Conservation (phyloP, 352 stramenopile genomes). For the Phytophthora rubi region DNA sequence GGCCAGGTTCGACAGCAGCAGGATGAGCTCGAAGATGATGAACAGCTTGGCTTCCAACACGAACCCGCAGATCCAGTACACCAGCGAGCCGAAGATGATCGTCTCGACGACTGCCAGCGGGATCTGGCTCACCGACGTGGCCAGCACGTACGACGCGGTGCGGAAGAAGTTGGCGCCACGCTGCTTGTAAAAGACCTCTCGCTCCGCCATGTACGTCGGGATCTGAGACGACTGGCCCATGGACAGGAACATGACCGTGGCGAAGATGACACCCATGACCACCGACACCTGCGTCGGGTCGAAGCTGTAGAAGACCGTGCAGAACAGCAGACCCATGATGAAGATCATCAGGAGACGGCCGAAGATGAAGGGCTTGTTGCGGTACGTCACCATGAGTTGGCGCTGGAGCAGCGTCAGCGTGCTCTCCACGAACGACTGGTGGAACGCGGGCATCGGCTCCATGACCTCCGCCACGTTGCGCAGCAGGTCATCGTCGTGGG, state of each 20-base stretch:
- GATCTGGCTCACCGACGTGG: constrained; percentile 38
- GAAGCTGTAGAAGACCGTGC: constrained; percentile 52
- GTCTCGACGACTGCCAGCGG: constrained; percentile 58
- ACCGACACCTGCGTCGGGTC: constrained; percentile 41
- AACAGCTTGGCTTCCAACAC: constrained; percentile 38
- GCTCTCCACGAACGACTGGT: constrained; percentile 35
- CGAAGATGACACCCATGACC: constrained; percentile 81
- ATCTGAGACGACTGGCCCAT: constrained; percentile 74
- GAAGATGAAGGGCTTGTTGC: constrained; percentile 50
- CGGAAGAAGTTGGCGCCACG: constrained; percentile 73
- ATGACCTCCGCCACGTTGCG: constrained; percentile 27
- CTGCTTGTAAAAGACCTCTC: constrained; percentile 84
- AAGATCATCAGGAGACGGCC: constrained; percentile 42
- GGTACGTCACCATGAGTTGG: constrained; percentile 61
- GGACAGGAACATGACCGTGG: constrained; percentile 78
- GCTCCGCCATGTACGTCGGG: constrained; percentile 65
- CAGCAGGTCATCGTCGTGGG: constrained; percentile 22
- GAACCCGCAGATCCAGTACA: constrained; percentile 87
- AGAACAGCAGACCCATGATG: constrained; percentile 51
- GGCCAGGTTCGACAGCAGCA: constrained; percentile 53
- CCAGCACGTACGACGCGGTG: constrained; percentile 71
- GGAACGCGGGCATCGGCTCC: constrained; percentile 34
- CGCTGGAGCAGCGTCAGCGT: constrained; percentile 39
- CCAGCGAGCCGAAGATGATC: constrained; percentile 74
- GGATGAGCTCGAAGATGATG: constrained; percentile 45